Percentiles rank a stretch among this genome's conserved stretches.
phyloP scores from a whole-genome alignment of 2,329 filamentous ascomycete species.

The Claviceps maximensis region DNA sequence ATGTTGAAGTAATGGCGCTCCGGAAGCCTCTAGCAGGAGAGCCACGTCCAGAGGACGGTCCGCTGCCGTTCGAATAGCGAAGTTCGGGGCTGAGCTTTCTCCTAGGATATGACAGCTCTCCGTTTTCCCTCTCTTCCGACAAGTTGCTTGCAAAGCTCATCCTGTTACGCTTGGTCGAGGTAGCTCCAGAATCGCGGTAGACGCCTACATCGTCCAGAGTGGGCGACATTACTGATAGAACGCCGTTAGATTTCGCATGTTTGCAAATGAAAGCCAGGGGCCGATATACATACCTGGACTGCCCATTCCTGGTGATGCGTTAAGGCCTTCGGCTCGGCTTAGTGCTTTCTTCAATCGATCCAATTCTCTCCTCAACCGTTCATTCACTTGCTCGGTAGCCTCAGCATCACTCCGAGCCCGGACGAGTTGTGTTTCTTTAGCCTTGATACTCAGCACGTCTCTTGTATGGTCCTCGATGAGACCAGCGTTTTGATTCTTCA shows the following conservation, averaged over 20 bases:
- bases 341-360: conserved; percentile 87
- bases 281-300: conserved; percentile 21
- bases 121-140: conserved; percentile 70
- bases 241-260: not conserved
- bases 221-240: conserved; percentile 32
- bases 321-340: conserved; percentile 43
- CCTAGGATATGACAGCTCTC: conserved; percentile 32
- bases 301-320: conserved; percentile 21
- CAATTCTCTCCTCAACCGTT: conserved; percentile 73
- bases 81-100: conserved; percentile 44
- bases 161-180: conserved; percentile 31
- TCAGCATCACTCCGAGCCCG: conserved; percentile 83
- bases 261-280: not conserved
- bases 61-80: conserved; percentile 32
- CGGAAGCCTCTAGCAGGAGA: conserved; percentile 46
- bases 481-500: conserved; percentile 93
- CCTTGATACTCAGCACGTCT: conserved; percentile 91
- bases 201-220: conserved; percentile 46
- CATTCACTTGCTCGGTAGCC: conserved; percentile 72
- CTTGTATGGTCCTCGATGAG: conserved; percentile 95
- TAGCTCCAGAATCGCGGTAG: conserved; percentile 38
- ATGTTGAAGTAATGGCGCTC: conserved; percentile 19
- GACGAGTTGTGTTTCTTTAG: conserved; percentile 94
- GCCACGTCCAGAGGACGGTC: conserved; percentile 40
- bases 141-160: conserved; percentile 52